A percentile compares a stretch with the other conserved stretches of the same genome.
These are phyloP conservation scores for Xylaria arbuscula DNA, from an alignment of 2,329 filamentous ascomycete genomes.

Conservation along the genomic window DNA sequence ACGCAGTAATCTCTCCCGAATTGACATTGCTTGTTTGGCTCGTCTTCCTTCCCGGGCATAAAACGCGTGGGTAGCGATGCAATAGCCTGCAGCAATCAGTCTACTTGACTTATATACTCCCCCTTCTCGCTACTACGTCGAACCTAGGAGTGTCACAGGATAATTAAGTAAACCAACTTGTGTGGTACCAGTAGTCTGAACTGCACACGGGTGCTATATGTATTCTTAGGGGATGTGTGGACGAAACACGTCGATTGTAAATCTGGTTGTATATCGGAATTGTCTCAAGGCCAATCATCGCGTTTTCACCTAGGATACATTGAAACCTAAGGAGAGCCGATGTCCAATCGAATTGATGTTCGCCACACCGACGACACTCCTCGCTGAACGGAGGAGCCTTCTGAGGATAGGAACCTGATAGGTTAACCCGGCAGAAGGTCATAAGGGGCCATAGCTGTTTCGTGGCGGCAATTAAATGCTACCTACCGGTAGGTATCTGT, in stretches of 20 bases:
- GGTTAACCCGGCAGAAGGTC: neutral
- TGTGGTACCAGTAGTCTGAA: neutral
- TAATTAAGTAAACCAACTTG: neutral
- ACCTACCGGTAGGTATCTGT: neutral
- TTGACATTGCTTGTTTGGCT: conserved; percentile 13
- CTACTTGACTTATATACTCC: too few species aligned
- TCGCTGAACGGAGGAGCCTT: neutral
- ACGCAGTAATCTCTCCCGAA: neutral
- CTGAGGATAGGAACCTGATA: neutral
- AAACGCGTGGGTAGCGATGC: conserved; percentile 3
- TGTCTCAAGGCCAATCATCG: neutral
- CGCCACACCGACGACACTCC: neutral
- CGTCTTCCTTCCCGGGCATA: neutral
- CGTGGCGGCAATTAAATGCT: neutral
- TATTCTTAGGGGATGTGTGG: neutral
- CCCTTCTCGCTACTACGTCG: neutral
- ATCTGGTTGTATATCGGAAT: neutral
- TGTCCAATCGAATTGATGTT: neutral
- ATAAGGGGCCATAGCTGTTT: neutral
- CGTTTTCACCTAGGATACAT: neutral
- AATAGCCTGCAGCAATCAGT: too few species aligned
- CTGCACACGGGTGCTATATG: neutral
- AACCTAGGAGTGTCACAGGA: neutral
- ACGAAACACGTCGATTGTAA: neutral
- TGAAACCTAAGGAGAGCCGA: neutral